Evolutionary conservation across 441 rosid species (phyloP), one percentile per base, ranked within the genome.

Genomic region (Erysimum pusillum): DNA sequence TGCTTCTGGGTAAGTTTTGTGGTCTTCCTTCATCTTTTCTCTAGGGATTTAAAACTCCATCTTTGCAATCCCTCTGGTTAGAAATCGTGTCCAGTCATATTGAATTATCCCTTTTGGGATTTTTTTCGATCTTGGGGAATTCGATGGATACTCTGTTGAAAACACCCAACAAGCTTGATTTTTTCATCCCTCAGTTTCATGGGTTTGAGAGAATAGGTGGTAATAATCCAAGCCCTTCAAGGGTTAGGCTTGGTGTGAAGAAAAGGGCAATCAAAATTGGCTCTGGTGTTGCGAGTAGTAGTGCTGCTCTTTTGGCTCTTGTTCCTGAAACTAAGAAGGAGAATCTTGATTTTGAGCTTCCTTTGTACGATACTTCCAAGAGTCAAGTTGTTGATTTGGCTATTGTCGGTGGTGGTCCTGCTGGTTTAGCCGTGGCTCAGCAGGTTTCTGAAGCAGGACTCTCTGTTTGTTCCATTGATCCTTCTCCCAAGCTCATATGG

Each of bases 401-500:
- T 1, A 92, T 94, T 34, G 99, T 94, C 6, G 99, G 99, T 25
- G 99, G 99, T 1, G 99, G 99, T 4, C 97, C 97, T 11, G 97
- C 99, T 1, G 99, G 99, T 70, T 89, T 94, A 14, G 97, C 99
- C 2, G 97, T 94, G 63, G 97, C 99, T 5, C 97, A 92, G 82
- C 96, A 85, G 71, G 99, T 94, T 35, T 91, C 99, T 0, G 90
- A 87, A 80, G 97, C 97, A 0, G 99, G 99, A 20, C 96, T 92
- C 64, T 88, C 93, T 0, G 99, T 94, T 39, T 90, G 94, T 80
- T 84, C 87, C 2, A 91, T 94, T 22, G 97, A 94, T 54, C 99
- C 99, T 0, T 92, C 83, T 44, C 99, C 97, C 3, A 86, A 82
- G 73, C 84, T 94, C 82, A 91, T 94, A 31, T 94, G 97, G 97